phyloP scores from a whole-genome alignment of 2,329 filamentous ascomycete species.

The Calonectria fujianensis region DNA sequence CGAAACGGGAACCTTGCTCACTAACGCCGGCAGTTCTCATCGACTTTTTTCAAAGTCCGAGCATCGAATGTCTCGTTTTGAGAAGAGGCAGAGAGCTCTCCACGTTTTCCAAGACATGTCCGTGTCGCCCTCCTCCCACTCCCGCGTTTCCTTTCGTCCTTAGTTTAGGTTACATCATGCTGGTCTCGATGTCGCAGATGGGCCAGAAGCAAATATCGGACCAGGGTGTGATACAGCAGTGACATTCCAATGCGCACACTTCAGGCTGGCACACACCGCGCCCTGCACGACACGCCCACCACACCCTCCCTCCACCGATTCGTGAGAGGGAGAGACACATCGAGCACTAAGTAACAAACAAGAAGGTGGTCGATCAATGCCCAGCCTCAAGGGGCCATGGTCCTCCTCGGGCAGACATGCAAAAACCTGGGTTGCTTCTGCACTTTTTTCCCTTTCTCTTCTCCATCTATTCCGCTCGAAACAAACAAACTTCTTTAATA shows the following conservation, averaged over 20 bases:
- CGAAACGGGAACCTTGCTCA: not conserved
- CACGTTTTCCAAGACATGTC: constrained; percentile 36
- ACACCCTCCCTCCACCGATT: constrained; percentile 31
- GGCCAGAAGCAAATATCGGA: constrained; percentile 51
- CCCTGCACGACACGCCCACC: constrained; percentile 37
- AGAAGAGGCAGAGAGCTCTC: constrained; percentile 7
- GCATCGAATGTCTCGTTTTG: constrained; percentile 25
- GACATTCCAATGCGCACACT: constrained; percentile 39
- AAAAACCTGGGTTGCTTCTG: not conserved
- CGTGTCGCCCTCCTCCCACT: constrained; percentile 29
- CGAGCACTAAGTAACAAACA: constrained; percentile 3
- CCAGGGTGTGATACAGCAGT: constrained; percentile 38
- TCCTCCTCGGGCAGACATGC: constrained; percentile 17
- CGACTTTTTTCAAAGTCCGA: constrained; percentile 1
- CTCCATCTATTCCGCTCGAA: not conserved
- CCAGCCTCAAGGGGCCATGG: constrained; percentile 21
- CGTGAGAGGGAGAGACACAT: constrained; percentile 24
- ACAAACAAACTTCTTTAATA: not conserved
- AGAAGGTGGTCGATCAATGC: constrained; percentile 20
- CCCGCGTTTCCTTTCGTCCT: constrained; percentile 37
- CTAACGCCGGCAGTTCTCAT: not conserved
- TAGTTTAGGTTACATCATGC: constrained; percentile 44
- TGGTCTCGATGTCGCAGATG: constrained; percentile 41
- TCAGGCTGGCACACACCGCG: constrained; percentile 26
- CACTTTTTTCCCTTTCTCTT: not conserved